Base-by-base conservation (phyloP, 352 stramenopile genomes). In the Halophytophthora polymorphica region DNA sequence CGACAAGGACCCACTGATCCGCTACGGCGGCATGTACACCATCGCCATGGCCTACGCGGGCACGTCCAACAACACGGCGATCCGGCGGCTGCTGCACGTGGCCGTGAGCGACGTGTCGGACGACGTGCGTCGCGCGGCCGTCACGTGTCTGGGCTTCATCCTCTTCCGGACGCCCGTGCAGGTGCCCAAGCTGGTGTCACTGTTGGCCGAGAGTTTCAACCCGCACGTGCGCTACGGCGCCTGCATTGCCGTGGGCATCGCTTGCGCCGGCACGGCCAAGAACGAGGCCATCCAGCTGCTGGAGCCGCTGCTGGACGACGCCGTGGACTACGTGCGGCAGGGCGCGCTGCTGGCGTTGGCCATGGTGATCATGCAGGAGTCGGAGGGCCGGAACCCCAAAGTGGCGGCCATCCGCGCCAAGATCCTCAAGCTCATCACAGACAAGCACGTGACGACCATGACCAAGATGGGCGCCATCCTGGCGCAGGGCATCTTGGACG, bases 291-390 rank as follows among this genome's bases (percentile, higher is more conserved):
- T 99, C 50, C 88, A 97, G 34, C 73, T 99, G 49, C 73, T 99
- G 17, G 92, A 99, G 65, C 96, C 97, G 12, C 96, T 99, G 64
- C 75, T 99, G 23, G 96, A 99, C 23, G 97, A 99, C 48, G 90
- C 97, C 41, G 96, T 98, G 2, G 97, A 99, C 66, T 99, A 98
- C 59, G 97, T 99, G 28, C 88, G 96, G 40, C 97, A 99, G 73
- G 97, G 97, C 53, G 97, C 97, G 10, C 74, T 99, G 15, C 79
- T 99, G 46, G 90, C 96, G 17, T 89, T 97, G 21, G 86, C 96
- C 17, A 98, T 99, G 93, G 96, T 99, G 58, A 90, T 99, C 54
- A 99, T 99, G 96, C 96, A 99, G 76, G 92, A 98, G 64, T 97
- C 84, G 39, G 83, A 92, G 53, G 86, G 82, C 19, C 77, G 80